Conservation (phyloP, 768 basidiomycete species). For the Pleurotus citrinopileatus region DNA sequence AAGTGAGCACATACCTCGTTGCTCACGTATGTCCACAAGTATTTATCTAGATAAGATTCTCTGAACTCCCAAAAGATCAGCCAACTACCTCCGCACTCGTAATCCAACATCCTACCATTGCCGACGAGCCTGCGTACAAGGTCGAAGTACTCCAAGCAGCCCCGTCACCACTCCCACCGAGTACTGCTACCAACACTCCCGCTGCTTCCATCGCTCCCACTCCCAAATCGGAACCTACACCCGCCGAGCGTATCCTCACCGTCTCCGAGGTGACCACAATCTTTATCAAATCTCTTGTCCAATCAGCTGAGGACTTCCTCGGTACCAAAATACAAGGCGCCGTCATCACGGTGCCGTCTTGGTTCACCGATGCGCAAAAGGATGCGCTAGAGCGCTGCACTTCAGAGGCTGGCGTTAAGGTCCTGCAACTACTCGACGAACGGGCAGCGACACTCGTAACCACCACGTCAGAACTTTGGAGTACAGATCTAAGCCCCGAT, state of each 20-base stretch:
- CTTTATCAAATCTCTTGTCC: constrained; percentile 80
- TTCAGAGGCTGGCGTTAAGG: constrained; percentile 74
- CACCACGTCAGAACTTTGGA: constrained; percentile 46
- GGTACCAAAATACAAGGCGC: constrained; percentile 76
- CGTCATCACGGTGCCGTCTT: constrained; percentile 80
- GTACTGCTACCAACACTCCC: constrained; percentile 45
- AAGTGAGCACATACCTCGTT: constrained; percentile 48
- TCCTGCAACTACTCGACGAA: constrained; percentile 87
- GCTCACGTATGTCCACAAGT: neutral
- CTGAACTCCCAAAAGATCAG: constrained; percentile 60
- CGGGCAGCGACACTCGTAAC: constrained; percentile 71
- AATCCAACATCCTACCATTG: constrained; percentile 68
- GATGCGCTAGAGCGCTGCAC: constrained; percentile 74
- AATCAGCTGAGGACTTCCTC: constrained; percentile 89
- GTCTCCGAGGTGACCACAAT: constrained; percentile 81
- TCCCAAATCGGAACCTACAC: constrained; percentile 70
- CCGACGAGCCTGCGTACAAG: constrained; percentile 79
- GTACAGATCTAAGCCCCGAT: constrained; percentile 45
- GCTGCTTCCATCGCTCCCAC: constrained; percentile 67
- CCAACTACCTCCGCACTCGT: constrained; percentile 62
- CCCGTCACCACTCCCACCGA: constrained; percentile 59
- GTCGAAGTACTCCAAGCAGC: constrained; percentile 80
- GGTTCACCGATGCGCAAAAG: constrained; percentile 68
- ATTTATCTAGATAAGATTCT: constrained; percentile 49
- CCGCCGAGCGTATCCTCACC: constrained; percentile 68